Percentiles rank a stretch among this genome's conserved stretches.
Evolutionary conservation across 139 green algal genomes (phyloP).

Genomic region (Gonium pectorale): DNA sequence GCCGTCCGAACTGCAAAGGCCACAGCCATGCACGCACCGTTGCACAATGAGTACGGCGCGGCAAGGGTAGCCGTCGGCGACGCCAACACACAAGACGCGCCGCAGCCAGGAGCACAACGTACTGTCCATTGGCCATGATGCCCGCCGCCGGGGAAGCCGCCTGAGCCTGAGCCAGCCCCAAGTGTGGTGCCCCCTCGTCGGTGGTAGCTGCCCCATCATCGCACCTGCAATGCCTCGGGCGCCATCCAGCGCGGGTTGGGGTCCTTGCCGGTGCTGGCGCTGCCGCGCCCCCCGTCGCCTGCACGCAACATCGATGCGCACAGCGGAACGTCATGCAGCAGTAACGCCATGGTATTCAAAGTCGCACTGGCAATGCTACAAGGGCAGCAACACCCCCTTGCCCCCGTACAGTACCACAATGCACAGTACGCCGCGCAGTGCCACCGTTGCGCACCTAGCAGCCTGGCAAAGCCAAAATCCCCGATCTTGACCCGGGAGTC

Average conservation of each 20-base stretch:
- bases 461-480: slow-evolving; percentile 50
- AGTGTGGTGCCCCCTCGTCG: too few species aligned
- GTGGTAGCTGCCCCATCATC: neutral
- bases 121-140: too few species aligned
- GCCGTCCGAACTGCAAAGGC: neutral
- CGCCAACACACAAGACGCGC: neutral
- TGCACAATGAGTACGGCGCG: neutral
- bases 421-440: too few species aligned
- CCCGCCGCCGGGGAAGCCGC: neutral
- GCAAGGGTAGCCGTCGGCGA: neutral
- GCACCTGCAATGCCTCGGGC: slow-evolving; percentile 38
- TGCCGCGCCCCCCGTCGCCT: slow-evolving; percentile 7
- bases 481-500: slow-evolving; percentile 36
- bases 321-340: neutral
- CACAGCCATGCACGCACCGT: too few species aligned
- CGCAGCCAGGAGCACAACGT: neutral
- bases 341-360: too few species aligned
- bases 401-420: neutral
- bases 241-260: slow-evolving; percentile 56
- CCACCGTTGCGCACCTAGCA: slow-evolving; percentile 50
- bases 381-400: neutral
- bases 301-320: neutral
- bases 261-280: slow-evolving; percentile 6
- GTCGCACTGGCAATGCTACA: too few species aligned
- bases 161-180: too few species aligned